Percentiles rank a stretch among this genome's conserved stretches.
Conservation (phyloP, 345 rosid genomes). For the Rhizophora mangle region DNA sequence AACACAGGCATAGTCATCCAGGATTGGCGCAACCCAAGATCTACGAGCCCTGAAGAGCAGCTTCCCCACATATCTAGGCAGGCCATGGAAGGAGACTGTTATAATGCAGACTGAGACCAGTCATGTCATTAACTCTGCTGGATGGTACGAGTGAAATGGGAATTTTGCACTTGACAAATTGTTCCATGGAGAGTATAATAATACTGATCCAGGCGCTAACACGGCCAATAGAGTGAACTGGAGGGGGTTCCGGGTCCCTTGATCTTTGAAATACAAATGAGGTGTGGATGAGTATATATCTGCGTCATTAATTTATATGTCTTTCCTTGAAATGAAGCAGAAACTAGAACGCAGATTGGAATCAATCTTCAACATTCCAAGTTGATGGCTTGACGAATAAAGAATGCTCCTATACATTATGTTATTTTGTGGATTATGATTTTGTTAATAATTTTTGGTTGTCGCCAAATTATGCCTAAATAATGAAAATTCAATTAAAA, state of each 20-base stretch:
- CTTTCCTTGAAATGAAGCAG: too few species aligned
- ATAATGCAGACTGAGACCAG: slow-evolving; percentile 57
- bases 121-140: slow-evolving; percentile 52
- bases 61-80: slow-evolving; percentile 50
- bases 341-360: too few species aligned
- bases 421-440: too few species aligned
- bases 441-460: too few species aligned
- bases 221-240: slow-evolving; percentile 53
- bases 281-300: too few species aligned
- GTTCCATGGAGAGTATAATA: slow-evolving; percentile 55
- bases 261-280: slow-evolving; percentile 27
- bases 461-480: too few species aligned
- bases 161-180: slow-evolving; percentile 58
- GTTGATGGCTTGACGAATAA: too few species aligned
- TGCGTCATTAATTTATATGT: too few species aligned
- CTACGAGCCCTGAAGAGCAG: slow-evolving; percentile 31
- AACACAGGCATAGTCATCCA: slow-evolving; percentile 71
- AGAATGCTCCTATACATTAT: too few species aligned
- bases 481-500: too few species aligned
- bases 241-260: slow-evolving; percentile 48
- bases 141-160: slow-evolving; percentile 66
- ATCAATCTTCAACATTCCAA: too few species aligned
- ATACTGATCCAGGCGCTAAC: slow-evolving; percentile 57
- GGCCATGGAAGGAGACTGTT: slow-evolving; percentile 71
- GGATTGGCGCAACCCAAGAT: slow-evolving; percentile 62